These are phyloP conservation scores for Narthecium ossifragum DNA, from an alignment of 106 monocot species.

Conservation along the genomic window DNA sequence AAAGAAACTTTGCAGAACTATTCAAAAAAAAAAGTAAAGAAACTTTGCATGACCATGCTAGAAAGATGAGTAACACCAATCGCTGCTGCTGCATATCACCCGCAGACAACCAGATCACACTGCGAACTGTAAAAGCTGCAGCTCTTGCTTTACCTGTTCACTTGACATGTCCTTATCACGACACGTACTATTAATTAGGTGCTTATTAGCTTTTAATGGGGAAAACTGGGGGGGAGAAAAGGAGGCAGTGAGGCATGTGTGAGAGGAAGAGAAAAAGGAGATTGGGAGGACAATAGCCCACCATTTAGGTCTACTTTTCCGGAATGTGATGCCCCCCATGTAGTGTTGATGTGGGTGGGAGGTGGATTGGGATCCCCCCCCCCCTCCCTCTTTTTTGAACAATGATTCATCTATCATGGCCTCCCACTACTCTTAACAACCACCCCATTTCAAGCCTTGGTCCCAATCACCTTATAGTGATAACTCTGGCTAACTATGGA, in stretches of 20 bases:
- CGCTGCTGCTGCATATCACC: constrained; percentile 9
- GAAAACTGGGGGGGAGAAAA: constrained; percentile 4
- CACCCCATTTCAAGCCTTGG: constrained; percentile 8
- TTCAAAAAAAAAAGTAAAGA: no score
- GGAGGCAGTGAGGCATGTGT: constrained; percentile 16
- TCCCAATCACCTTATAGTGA: constrained; percentile 5
- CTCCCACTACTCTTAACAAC: constrained; percentile 16
- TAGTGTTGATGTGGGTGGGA: neutral
- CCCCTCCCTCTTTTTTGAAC: constrained; percentile 8
- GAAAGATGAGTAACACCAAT: neutral
- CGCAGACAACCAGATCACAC: constrained; percentile 1
- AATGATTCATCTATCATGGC: constrained; percentile 36
- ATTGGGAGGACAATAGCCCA: constrained; percentile 5
- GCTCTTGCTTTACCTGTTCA: no score
- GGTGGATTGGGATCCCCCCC: constrained; percentile 5
- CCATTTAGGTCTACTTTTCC: constrained; percentile 5
- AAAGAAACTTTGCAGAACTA: no score
- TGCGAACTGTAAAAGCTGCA: neutral
- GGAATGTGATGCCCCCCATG: constrained; percentile 5
- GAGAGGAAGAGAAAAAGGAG: neutral
- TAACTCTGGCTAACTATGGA: no score
- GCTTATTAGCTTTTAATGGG: constrained; percentile 4
- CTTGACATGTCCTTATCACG: no score
- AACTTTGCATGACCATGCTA: no score
- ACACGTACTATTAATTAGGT: no score